Percentiles rank a stretch among this genome's conserved stretches.
Conservation (phyloP, 805 yeast genomes). For the Lipomyces anomalus region DNA sequence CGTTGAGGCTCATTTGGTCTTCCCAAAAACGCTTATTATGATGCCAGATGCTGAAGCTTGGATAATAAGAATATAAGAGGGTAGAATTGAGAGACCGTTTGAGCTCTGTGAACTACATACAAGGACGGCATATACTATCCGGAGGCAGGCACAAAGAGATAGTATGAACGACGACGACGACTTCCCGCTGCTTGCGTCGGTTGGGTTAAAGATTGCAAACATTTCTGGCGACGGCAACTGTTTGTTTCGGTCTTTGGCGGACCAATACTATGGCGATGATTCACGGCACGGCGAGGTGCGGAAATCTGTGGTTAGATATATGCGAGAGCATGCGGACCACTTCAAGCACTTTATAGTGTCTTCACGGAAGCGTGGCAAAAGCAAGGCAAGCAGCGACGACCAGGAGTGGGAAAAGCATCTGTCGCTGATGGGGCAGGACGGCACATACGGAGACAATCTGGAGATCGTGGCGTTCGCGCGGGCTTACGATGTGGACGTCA, state of each 20-base stretch:
- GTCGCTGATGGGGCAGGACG: conserved; percentile 35
- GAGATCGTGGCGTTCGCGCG: conserved; percentile 41
- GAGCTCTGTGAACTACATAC: too few relatives aligned
- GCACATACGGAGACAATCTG: conserved; percentile 39
- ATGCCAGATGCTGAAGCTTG: too few relatives aligned
- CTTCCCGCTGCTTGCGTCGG: conserved; percentile 34
- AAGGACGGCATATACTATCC: too few relatives aligned
- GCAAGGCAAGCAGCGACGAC: conserved; percentile 6
- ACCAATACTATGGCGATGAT: conserved; percentile 37
- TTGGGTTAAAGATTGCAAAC: conserved; percentile 35
- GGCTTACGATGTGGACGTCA: conserved; percentile 31
- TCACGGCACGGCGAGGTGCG: conserved; percentile 32
- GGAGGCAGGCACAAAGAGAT: too few relatives aligned
- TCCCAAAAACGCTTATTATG: too few relatives aligned
- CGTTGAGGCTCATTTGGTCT: too few relatives aligned
- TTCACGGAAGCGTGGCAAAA: conserved; percentile 2
- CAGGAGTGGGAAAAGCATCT: conserved; percentile 35
- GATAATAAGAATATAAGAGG: too few relatives aligned
- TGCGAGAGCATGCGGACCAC: conserved; percentile 29
- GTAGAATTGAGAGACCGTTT: too few relatives aligned
- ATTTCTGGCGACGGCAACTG: conserved; percentile 42
- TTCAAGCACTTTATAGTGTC: conserved; percentile 34
- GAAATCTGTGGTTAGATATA: conserved; percentile 31
- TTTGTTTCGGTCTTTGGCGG: conserved; percentile 39
- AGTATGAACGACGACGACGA: too few relatives aligned